These are phyloP conservation scores for Wallacemonas sp. DNA, from an alignment of 208 protist species.

Conservation along the genomic window DNA sequence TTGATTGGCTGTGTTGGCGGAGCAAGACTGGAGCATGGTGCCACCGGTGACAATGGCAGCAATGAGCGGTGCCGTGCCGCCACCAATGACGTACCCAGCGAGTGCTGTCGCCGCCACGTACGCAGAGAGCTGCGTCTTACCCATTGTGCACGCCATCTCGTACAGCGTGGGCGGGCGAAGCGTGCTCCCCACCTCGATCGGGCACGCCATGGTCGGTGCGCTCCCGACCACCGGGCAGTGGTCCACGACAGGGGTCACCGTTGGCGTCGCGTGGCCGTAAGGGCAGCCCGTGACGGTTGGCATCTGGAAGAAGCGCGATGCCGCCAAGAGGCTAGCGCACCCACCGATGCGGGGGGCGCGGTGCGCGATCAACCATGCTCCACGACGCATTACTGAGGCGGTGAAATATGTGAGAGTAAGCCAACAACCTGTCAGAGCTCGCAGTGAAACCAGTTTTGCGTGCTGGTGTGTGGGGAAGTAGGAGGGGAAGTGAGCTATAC, in stretches of 20 bases:
- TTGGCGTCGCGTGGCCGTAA: constrained; percentile 23
- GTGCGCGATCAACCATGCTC: background rate
- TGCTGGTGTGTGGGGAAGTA: too few relatives aligned
- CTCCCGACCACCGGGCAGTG: constrained; percentile 64
- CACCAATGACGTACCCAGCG: constrained; percentile 73
- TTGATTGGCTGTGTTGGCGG: constrained; percentile 90
- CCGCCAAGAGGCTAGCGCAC: background rate
- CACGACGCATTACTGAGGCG: constrained; percentile 9
- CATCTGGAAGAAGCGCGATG: constrained; percentile 14
- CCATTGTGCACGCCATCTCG: constrained; percentile 56
- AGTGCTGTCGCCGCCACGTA: constrained; percentile 82
- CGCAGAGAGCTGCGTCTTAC: constrained; percentile 78
- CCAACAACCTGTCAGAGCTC: too few relatives aligned
- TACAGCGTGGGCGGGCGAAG: constrained; percentile 24
- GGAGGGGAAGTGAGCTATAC: too few relatives aligned
- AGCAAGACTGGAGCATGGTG: constrained; percentile 82
- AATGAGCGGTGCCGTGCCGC: constrained; percentile 46
- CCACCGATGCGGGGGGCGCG: background rate
- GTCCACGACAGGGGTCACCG: constrained; percentile 21
- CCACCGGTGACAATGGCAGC: constrained; percentile 53
- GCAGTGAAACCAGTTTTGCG: too few relatives aligned
- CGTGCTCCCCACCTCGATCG: constrained; percentile 31
- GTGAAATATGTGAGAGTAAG: too few relatives aligned
- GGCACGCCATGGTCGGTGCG: constrained; percentile 40
- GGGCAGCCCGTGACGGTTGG: constrained; percentile 50